Evolutionary conservation across 257 asterid genomes (phyloP).

Genomic region (Eucommia ulmoides): DNA sequence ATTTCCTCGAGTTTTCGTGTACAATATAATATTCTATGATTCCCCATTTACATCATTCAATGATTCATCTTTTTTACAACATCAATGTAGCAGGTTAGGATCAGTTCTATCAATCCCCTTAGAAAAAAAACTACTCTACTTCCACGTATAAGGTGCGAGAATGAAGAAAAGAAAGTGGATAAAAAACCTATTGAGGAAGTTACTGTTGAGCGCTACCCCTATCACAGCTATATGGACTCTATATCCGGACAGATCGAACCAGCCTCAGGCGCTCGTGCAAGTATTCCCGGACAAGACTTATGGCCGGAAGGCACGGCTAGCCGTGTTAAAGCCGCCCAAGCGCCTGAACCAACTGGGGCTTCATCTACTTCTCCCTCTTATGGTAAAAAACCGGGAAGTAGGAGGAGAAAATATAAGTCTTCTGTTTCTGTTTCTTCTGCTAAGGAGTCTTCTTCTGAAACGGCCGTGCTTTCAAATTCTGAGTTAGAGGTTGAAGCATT

Average conservation of each 20-base stretch:
- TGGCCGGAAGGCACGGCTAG: slow-evolving; percentile 95
- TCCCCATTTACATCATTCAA: slow-evolving; percentile 20
- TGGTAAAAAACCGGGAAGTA: slow-evolving; percentile 85
- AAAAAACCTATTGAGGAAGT: slow-evolving; percentile 29
- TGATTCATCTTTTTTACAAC: slow-evolving; percentile 18
- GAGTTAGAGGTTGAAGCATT: slow-evolving; percentile 27
- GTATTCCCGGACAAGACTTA: slow-evolving; percentile 69
- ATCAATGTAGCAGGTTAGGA: slow-evolving; percentile 16
- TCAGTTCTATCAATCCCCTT: slow-evolving; percentile 9
- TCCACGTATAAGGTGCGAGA: slow-evolving; percentile 62
- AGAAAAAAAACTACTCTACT: slow-evolving; percentile 23
- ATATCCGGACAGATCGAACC: slow-evolving; percentile 92
- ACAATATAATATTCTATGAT: too few species aligned
- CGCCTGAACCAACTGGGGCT: slow-evolving; percentile 74
- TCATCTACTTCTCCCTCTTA: slow-evolving; percentile 72
- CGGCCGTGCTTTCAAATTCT: slow-evolving; percentile 19
- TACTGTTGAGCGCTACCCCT: slow-evolving; percentile 63
- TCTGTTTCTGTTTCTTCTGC: slow-evolving; percentile 33
- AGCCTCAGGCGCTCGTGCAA: slow-evolving; percentile 95
- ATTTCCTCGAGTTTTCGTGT: neutral
- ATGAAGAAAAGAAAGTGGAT: slow-evolving; percentile 37
- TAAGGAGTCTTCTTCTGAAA: slow-evolving; percentile 30
- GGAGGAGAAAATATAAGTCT: slow-evolving; percentile 59
- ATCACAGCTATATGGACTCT: slow-evolving; percentile 75
- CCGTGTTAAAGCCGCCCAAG: slow-evolving; percentile 73